Evolutionary conservation across 257 asterid genomes (phyloP).

Genomic region (Solanum megistacrolobum): DNA sequence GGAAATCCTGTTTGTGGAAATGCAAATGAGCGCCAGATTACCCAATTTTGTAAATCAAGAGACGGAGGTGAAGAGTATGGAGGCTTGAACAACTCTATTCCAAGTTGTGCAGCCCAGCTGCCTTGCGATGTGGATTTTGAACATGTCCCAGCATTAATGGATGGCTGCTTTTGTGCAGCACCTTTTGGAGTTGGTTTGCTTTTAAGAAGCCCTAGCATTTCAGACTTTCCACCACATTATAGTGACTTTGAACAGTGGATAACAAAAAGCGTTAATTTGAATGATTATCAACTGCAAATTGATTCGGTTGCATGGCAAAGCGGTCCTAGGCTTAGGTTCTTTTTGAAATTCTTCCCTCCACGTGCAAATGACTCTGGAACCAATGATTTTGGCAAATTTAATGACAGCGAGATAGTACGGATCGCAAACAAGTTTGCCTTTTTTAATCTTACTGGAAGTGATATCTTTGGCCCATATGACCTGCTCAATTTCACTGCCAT

Average conservation of each 20-base stretch:
- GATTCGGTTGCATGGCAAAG: conserved; percentile 34
- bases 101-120: conserved; percentile 14
- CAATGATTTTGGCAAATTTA: conserved; percentile 16
- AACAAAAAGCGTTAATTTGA: conserved; percentile 10
- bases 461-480: conserved; percentile 44
- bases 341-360: conserved; percentile 29
- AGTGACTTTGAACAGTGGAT: conserved; percentile 12
- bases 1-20: conserved; percentile 37
- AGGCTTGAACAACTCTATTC: conserved; percentile 13
- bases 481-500: conserved; percentile 39
- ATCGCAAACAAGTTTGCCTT: conserved; percentile 30
- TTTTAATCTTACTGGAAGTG: conserved; percentile 23
- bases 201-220: conserved; percentile 48
- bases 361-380: conserved; percentile 2
- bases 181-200: conserved; percentile 44
- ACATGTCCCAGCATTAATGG: conserved; percentile 28
- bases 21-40: conserved; percentile 28
- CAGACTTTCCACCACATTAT: conserved; percentile 22
- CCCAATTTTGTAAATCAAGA: conserved; percentile 17
- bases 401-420: conserved; percentile 12
- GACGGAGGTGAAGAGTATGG: conserved; percentile 7
- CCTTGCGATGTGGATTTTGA: conserved; percentile 18
- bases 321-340: conserved; percentile 45
- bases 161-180: conserved; percentile 36
- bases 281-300: conserved; percentile 17